Base-by-base conservation (phyloP, 164 flowering plant genomes). In the Chimonanthus salicifolius region DNA sequence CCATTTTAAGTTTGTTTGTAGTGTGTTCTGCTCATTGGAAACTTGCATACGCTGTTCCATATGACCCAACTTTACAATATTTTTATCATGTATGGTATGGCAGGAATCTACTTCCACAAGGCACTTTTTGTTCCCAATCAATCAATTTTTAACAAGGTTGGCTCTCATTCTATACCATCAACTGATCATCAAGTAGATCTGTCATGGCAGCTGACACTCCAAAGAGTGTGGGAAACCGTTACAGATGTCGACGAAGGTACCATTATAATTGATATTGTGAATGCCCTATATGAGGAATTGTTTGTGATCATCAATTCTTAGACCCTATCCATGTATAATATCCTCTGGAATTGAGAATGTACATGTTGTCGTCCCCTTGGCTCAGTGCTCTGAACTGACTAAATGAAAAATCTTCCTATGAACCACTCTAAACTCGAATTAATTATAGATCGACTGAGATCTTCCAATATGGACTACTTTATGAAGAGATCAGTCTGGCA, bases 41-140 rank as follows among this genome's bases (percentile, higher is more conserved):
- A 4, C 60, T 11, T 54, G 60, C n/a, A 54, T n/a, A 13, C 0
- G 5, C 60, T 10, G 5, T 0, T 54, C 60, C 16, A n/a, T 13
- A n/a, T 13, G 2, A 54, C 60, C 60, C 60, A 54, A 54, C 11
- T 54, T 54, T 54, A 54, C 60, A 54, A n/a, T 54, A n/a, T 54
- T 4, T 54, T 54, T 11, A 11, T 54, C 9, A 54, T 54, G 20
- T 69, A 18, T 81, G 72, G 69, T 78, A 69, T 74, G 83, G 72
- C 85, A 95, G 99, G 99, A 78, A 88, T 93, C 49, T 73, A 87
- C 81, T 93, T 95, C 83, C 87, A 89, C 81, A 89, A 88, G 88
- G 98, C 98, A 15, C 82, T 95, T 60, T 95, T 95, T 82, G 97
- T 88, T 20, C 98, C 98, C 63, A 92, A 84, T 76, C 81, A 81